These are phyloP conservation scores for Trypanosoma melophagium DNA, from an alignment of 208 protist genomes.

Conservation along the genomic window DNA sequence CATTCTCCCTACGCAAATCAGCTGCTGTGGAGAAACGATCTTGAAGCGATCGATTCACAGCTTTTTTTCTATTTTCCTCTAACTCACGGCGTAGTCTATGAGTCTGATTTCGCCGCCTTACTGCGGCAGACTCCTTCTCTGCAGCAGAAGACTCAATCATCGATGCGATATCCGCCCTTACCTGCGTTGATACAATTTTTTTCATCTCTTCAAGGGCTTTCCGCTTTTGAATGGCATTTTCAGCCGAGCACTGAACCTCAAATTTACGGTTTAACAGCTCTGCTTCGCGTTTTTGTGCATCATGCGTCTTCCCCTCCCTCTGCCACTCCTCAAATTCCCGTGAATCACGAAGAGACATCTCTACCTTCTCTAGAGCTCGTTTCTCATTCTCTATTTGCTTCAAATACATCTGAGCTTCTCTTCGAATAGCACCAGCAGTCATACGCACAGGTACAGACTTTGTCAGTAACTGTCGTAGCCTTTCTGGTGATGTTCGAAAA, in stretches of 20 bases:
- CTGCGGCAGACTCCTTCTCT: conserved; percentile 29
- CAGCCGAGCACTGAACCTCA: conserved; percentile 4
- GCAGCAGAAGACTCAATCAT: conserved; percentile 20
- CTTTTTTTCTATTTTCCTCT: conserved; percentile 29
- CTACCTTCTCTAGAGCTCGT: conserved; percentile 42
- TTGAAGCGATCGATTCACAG: conserved; percentile 22
- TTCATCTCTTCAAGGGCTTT: conserved; percentile 22
- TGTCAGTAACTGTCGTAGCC: conserved; percentile 31
- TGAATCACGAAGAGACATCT: conserved; percentile 42
- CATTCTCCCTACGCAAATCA: conserved; percentile 42
- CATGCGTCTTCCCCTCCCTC: conserved; percentile 34
- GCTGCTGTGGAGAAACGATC: conserved; percentile 34
- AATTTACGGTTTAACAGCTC: conserved; percentile 32
- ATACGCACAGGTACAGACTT: conserved; percentile 38
- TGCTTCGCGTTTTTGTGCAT: conserved; percentile 27
- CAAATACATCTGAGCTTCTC: conserved; percentile 58
- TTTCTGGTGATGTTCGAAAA: background rate
- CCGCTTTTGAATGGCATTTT: conserved; percentile 15
- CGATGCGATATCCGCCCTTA: conserved; percentile 12
- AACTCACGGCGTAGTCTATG: conserved; percentile 35
- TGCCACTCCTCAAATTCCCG: conserved; percentile 63
- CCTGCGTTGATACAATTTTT: background rate
- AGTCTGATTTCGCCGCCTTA: conserved; percentile 21
- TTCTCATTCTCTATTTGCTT: conserved; percentile 38
- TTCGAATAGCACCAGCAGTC: conserved; percentile 54